Evolutionary conservation across 2,329 filamentous ascomycete species (phyloP), one percentile per base, ranked within the genome.

Genomic region (Fusarium equiseti): DNA sequence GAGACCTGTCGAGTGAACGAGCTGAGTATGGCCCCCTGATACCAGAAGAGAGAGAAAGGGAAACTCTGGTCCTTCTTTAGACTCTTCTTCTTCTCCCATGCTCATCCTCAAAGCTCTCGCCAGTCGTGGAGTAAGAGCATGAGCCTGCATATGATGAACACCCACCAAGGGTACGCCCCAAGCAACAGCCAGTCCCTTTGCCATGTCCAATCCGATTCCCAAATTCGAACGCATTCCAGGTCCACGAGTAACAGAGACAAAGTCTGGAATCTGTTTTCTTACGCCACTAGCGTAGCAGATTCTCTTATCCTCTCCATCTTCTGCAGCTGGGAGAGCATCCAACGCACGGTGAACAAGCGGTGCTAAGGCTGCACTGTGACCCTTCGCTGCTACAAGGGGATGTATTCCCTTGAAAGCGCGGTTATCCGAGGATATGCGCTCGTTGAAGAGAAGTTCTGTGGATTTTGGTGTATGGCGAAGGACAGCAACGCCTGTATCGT

Each of bases 61-160:
- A 73, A 97, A 98, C 2, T 81, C 75, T 0, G 91, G 92, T 13
- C 76, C 50, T 62, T 15, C 42, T n/a, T 38, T 32, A 5, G 31
- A 29, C 16, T 35, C 16, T 40, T 20, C 16, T 35, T 27, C 18
- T 44, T 75, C 66, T 16, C 63, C 66, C 66, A 70, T 72, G 22
- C 66, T 61, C 71, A 71, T 71, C 54, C 83, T 77, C 64, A 95
- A 80, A 8, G 92, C 92, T 32, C 84, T 82, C 6, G 91, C 90
- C 44, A 99, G 87, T 12, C 94, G 87, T 18, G 95, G 92, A 20
- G 96, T 98, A 68, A 99, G 83, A 20, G 96, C 92, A 80, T 99
- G 96, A 13, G 95, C 96, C 79, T 98, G 95, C 96, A 99, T 98
- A 80, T 99, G 96, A 79, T 99, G 92, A 2, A 98, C 92, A 1